Evolutionary conservation across 257 asterid species (phyloP), one percentile per base, ranked within the genome.

Genomic region (Solanum verrucosum): DNA sequence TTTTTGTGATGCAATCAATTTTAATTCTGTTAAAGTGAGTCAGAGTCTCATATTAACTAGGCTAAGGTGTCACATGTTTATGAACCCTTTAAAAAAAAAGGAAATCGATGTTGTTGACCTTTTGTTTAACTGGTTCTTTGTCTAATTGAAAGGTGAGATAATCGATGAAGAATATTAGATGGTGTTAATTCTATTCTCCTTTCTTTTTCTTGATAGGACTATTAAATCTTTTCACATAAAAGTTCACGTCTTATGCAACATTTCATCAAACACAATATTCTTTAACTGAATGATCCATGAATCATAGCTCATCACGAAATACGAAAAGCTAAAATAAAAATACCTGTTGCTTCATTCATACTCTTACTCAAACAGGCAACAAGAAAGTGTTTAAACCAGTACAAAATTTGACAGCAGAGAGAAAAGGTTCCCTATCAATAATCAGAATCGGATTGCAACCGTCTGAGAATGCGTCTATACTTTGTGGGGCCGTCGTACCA

Each of bases 401-500:
- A 15, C 84, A 40, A 40, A 77, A 56, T 25, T 40, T 25, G 84
- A n/a, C 23, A 77, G 35, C 29, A 73, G 16, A 38, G 34, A 75
- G 35, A 77, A 37, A 18, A 37, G 84, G 34, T 49, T 56, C 14
- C 52, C 21, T 77, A 42, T 84, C 89, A 85, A 23, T 88, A 56
- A 18, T 81, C 44, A 44, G 86, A 42, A n/a, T 38, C 16, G 7
- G 89, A 86, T 3, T 86, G 70, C 6, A 72, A 71, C 85, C 79
- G 85, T 85, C 89, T 49, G 79, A 88, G 33, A 31, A 91, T 49
- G 25, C 67, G 87, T 78, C 74, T 87, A 85, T 93, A 94, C 91
- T 94, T 95, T 27, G 44, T 72, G 3, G 99, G 98, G 89, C 91
- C 29, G 88, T 95, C 97, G 73, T 89, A 96, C 94, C 84, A 44